phyloP scores from a whole-genome alignment of 768 basidiomycete genomes.

The Lactarius quietus region DNA sequence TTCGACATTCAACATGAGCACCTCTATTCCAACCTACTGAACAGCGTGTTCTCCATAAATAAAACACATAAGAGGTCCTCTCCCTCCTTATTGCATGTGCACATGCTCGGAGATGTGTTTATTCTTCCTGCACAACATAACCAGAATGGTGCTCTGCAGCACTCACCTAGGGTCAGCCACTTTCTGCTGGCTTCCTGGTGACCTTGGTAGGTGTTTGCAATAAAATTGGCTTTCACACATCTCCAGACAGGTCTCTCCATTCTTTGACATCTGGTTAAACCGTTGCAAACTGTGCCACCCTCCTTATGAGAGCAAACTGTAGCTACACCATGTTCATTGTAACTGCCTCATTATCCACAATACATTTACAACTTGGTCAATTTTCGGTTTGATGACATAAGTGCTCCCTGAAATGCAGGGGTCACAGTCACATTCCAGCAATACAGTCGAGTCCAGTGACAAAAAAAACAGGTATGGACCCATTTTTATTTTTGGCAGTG shows the following conservation, averaged over 20 bases:
- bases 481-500: too few relatives aligned
- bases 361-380: too few relatives aligned
- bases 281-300: neutral
- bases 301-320: neutral
- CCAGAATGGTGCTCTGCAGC: neutral
- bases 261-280: neutral
- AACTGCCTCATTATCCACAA: too few relatives aligned
- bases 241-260: constrained; percentile 7
- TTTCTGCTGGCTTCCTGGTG: constrained; percentile 6
- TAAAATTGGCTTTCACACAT: neutral
- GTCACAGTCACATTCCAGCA: too few relatives aligned
- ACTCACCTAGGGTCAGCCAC: neutral
- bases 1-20: neutral
- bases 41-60: too few relatives aligned
- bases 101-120: neutral
- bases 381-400: too few relatives aligned
- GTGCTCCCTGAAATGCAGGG: too few relatives aligned
- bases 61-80: too few relatives aligned
- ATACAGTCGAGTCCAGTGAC: too few relatives aligned
- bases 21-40: neutral
- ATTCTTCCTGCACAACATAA: neutral
- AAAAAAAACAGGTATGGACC: too few relatives aligned
- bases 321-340: too few relatives aligned
- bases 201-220: neutral
- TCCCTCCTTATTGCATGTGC: too few relatives aligned